Evolutionary conservation across 169 alveolate species (phyloP), one percentile per base, ranked within the genome.

Genomic region (Cryptosporidium viatorum): DNA sequence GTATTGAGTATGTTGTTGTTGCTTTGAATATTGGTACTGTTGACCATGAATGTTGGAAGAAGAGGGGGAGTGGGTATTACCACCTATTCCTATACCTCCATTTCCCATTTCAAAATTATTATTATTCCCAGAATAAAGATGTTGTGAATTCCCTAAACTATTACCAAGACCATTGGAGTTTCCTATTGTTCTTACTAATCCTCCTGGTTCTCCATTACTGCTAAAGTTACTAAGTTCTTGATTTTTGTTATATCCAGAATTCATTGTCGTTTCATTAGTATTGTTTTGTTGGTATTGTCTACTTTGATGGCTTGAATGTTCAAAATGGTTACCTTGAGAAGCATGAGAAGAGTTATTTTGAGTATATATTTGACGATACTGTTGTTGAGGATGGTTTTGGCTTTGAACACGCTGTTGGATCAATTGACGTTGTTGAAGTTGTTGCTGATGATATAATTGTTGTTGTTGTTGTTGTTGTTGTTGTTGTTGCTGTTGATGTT

Each of bases 361-460:
- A 18, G 71, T 2, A 37, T 65, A 33, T 4, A 31, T 29, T 29
- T 65, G 71, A 6, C 50, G 71, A 65, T 65, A 65, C 7, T 65
- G 71, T 8, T 65, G 41, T 7, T 65, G 86, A 16, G 41, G 51
- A 35, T 29, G 50, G 62, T 84, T 70, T 84, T 86, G 70, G 48
- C 18, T 43, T 87, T 84, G 86, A 59, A 43, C 51, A 67, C 71
- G 92, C 52, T 69, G 85, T 55, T 85, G 85, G n/a, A 21, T 48
- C 80, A 84, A 86, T 91, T 29, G 85, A 70, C 31, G 91, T 70
- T 91, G 91, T 91, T 80, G 39, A 55, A 16, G 86, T 31, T 33
- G 87, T n/a, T 48, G 50, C 37, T 86, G 91, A 74, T 80, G 39
- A 59, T 33, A 84, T 31, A 26, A 85, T 6, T 48, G 50, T 51